These are phyloP conservation scores for Prunus salicina DNA, from an alignment of 306 rosid species.

Conservation along the genomic window DNA sequence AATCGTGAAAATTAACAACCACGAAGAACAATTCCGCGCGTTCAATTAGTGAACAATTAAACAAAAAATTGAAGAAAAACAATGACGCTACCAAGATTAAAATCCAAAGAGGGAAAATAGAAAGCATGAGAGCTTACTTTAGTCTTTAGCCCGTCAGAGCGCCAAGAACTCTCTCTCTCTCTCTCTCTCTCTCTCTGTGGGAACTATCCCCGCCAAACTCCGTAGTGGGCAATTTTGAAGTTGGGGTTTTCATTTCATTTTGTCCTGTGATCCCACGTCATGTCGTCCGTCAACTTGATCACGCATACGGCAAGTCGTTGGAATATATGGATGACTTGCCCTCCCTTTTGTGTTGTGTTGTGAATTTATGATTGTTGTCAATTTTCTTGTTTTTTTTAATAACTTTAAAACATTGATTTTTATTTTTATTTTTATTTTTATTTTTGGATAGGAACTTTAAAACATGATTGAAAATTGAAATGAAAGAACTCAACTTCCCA, in stretches of 20 bases:
- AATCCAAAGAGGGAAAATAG: neutral
- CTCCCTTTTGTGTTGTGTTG: no score
- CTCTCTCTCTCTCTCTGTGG: neutral
- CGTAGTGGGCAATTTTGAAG: neutral
- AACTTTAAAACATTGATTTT: no score
- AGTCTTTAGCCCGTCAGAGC: neutral
- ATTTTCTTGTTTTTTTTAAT: no score
- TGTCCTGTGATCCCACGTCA: neutral
- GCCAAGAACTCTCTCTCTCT: neutral
- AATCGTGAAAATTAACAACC: neutral
- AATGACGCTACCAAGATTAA: neutral
- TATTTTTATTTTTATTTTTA: no score
- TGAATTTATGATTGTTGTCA: no score
- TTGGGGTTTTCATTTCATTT: neutral
- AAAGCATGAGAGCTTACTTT: neutral
- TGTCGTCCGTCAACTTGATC: neutral
- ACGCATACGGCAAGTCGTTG: neutral
- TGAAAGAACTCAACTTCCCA: neutral
- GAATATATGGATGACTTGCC: neutral
- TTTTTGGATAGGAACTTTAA: no score
- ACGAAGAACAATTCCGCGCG: neutral
- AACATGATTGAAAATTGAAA: neutral
- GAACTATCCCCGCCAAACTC: conserved; percentile 10
- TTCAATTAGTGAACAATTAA: neutral
- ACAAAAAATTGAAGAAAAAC: neutral